Evolutionary conservation across 192 early-diverging fungal species (phyloP).

Genomic region (Paraglomus occultum): DNA sequence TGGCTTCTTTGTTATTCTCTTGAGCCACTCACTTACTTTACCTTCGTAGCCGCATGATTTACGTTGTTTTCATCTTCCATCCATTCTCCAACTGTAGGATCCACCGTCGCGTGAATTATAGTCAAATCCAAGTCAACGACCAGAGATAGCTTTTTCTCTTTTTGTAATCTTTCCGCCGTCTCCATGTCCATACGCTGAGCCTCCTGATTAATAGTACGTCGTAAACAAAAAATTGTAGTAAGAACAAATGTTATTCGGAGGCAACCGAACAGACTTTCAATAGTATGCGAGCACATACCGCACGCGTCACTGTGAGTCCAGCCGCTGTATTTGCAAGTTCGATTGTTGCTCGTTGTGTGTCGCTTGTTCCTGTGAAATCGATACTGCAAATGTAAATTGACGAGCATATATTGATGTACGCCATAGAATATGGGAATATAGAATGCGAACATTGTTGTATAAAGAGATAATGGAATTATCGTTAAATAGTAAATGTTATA

Average conservation of each 20-base stretch:
- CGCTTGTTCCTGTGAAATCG: constrained; percentile 33
- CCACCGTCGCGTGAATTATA: constrained; percentile 88
- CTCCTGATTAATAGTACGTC: constrained; percentile 45
- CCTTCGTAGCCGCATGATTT: constrained; percentile 49
- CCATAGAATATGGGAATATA: too few species aligned
- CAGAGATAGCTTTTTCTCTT: constrained; percentile 73
- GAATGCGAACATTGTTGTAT: too few species aligned
- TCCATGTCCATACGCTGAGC: constrained; percentile 71
- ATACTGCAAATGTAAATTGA: too few species aligned
- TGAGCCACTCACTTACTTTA: constrained; percentile 19
- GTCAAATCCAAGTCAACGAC: constrained; percentile 98
- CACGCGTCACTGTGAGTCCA: constrained; percentile 65
- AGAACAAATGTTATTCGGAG: constrained; percentile 29
- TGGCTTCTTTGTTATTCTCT: not conserved
- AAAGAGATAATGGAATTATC: too few species aligned
- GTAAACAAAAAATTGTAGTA: constrained; percentile 29
- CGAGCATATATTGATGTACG: too few species aligned
- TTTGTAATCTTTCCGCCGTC: constrained; percentile 60
- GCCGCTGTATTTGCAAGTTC: constrained; percentile 72
- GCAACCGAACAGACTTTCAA: not conserved
- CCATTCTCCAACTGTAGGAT: constrained; percentile 75
- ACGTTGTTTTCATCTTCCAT: constrained; percentile 58
- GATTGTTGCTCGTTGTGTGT: constrained; percentile 65
- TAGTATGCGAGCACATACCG: constrained; percentile 37
- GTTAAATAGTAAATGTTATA: too few species aligned